Evolutionary conservation across 2,329 filamentous ascomycete species (phyloP), one percentile per base, ranked within the genome.

Genomic region (Fusarium phyllophilum): DNA sequence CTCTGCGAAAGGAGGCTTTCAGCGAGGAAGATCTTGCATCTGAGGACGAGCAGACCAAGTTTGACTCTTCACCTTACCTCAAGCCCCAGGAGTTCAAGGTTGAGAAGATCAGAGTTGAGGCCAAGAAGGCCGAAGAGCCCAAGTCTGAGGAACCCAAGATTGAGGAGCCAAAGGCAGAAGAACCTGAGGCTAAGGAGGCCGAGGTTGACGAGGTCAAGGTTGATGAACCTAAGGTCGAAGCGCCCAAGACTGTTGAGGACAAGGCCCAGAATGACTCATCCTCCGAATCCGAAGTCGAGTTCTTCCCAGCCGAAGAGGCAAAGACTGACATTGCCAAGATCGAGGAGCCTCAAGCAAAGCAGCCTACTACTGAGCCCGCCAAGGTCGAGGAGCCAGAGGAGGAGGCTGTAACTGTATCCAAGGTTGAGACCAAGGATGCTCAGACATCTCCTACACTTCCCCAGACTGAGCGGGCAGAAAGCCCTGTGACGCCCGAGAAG

Each of bases 1-100:
- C 89, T 20, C 79, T 88, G 11, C 83, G 86, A 62, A 84, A 86
- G 62, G 85, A 86, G 62, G 85, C 87, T 2, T 89, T 89, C 63
- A 78, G 73, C 55, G 81, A 82, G 34, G 72, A 78, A 11, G 81
- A 82, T 33, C 46, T 79, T 42, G 56, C 61, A 33, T 73, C 70
- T 38, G 73, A 77, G 14, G 79, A 74, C 13, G 78, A 79, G 36
- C 57, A 72, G 24, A 62, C 62, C 14, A 75, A 77, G 57, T 60
- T 49, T 26, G 68, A 70, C n/a, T 69, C 70, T 34, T 78, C 75
- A 4, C 67, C 76, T 39, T 70, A 73, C 26, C 70, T 76, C 13
- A 72, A 70, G 64, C 75, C 73, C 9, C 39, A 55, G 18, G 68
- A 74, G 31, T 61, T 77, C 29, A 78, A 73, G 65, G 44, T 72